Evolutionary conservation across 2,329 filamentous ascomycete genomes (phyloP).

Genomic region (Rasamsonia emersonii): DNA sequence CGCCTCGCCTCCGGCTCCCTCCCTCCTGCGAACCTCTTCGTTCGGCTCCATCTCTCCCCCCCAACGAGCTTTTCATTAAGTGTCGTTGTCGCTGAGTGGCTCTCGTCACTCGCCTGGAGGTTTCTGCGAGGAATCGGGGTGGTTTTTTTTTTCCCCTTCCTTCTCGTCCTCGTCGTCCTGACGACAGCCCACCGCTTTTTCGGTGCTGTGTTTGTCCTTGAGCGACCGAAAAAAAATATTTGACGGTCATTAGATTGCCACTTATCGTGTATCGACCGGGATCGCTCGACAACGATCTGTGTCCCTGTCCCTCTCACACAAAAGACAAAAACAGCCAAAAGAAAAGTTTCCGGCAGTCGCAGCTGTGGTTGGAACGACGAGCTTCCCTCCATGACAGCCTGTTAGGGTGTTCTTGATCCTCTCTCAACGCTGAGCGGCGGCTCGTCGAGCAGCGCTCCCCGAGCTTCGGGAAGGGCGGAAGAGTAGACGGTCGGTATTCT

Average conservation of each 20-base stretch:
- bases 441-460: conserved; percentile 33
- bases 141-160: conserved; percentile 8
- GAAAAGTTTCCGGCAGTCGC: too few relatives aligned
- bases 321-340: too few relatives aligned
- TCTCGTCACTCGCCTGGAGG: conserved; percentile 16
- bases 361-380: too few relatives aligned
- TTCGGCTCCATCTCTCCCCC: conserved; percentile 11
- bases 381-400: conserved; percentile 29
- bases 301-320: too few relatives aligned
- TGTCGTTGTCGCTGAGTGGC: conserved; percentile 34
- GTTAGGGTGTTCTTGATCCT: conserved; percentile 25
- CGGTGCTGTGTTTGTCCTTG: too few relatives aligned
- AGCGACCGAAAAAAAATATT: too few relatives aligned
- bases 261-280: too few relatives aligned
- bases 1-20: conserved; percentile 11
- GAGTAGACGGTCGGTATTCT: conserved; percentile 34
- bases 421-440: conserved; percentile 27
- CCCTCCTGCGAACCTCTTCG: conserved; percentile 13
- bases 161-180: neutral
- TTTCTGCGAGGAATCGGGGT: conserved; percentile 17
- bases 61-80: conserved; percentile 46
- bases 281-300: too few relatives aligned
- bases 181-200: too few relatives aligned
- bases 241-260: too few relatives aligned
- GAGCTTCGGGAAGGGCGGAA: conserved; percentile 28